Evolutionary conservation across 305 asterid genomes (phyloP), one percentile per base, ranked within the genome.

Genomic region (Petunia hybrid): DNA sequence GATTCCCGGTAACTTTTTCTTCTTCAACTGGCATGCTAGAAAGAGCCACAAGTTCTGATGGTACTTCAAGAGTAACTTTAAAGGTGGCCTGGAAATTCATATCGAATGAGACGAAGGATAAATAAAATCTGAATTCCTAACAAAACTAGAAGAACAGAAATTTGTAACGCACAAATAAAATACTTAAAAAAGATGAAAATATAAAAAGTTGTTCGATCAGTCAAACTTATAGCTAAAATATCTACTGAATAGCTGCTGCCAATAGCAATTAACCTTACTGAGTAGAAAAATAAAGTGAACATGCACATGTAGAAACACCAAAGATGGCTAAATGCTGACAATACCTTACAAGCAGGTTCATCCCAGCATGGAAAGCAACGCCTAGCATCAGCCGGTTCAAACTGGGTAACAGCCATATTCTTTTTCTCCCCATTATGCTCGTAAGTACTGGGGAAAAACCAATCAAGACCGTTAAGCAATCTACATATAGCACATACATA

Each of bases 341-440:
- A 76, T 86, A 96, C 99, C 98, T 94, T 96, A 84, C 90, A 91
- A 87, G 98, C 95, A 65, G 99, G 99, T 84, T 96, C 99, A 89
- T 96, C 98, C 98, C 98, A 96, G 84, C 98, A 96, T 46, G 98
- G 99, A 88, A 96, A 96, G 88, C 99, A 96, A 43, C 98, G 89
- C 85, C 99, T 92, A 14, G 99, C 98, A 89, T 96, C 99, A 66
- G 98, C 98, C 81, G 99, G 99, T 86, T 96, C 99, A 80, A 96
- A 96, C 85, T 96, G 98, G 2, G 99, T 96, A 65, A 96, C 99
- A 78, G 99, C 99, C 98, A 96, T 96, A 82, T 94, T 96, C 88
- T 89, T 94, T 89, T 88, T 94, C 91, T 87, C 97, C 63, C 98
- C 99, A 80, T 94, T 89, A 82, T 94, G 95, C 84, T 92, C 93